Base-by-base conservation (phyloP, 148 eudicot genomes). In the Cornus kousa region DNA sequence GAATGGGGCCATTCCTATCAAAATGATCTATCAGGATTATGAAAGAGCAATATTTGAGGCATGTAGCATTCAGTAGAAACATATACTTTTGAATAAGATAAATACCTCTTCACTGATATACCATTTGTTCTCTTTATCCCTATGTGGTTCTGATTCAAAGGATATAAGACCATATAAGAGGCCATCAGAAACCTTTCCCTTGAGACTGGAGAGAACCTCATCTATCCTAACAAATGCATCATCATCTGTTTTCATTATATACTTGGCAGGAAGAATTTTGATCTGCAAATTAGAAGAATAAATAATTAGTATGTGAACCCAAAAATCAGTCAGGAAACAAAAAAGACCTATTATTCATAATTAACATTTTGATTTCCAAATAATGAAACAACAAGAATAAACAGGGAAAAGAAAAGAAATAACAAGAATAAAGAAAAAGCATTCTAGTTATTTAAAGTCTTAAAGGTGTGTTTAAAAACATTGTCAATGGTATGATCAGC, bases 191-290 rank as follows among this genome's bases (percentile, higher is more conserved):
- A 85, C 73, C 82, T 93, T 95, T 72, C 74, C 86, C 85, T 90
- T 89, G 35, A 91, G 90, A 80, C 86, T 86, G 62, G 97, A 88
- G 71, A 95, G 89, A 76, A 95, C 85, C 87, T 93, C 98, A 83
- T 93, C 97, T 20, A 96, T 82, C 83, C 99, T 87, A 55, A 96
- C 90, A 81, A 93, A 96, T 67, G 99, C 97, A 82, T 96, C 99
- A 81, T 96, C 99, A 33, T 96, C 99, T 35, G 89, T 93, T 79
- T 96, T 93, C 98, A 96, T 90, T 68, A 96, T 82, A 86, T 90
- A 96, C 77, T 90, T 89, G 9, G 99, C 99, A 17, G 91, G 92
- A 43, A 93, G 83, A 77, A 91, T 79, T 81, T 95, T 87, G 28
- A 92, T 88, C 98, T 95, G 93, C 79, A 80, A 68, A 89, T 80